Evolutionary conservation across 495 filamentous ascomycete species (phyloP).

Genomic region (Neohortaea acidophila): DNA sequence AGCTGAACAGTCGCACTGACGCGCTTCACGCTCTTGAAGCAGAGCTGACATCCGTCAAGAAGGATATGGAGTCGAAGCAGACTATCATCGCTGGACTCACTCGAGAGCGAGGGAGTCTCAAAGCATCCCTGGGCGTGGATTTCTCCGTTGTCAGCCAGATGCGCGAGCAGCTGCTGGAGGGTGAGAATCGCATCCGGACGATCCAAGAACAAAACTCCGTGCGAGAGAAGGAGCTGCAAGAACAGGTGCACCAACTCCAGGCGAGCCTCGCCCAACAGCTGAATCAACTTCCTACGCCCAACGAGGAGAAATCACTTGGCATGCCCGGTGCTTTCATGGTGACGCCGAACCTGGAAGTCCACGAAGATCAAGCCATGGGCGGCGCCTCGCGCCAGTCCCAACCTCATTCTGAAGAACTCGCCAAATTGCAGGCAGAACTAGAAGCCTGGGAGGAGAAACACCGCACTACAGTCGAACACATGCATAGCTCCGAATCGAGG

Average conservation of each 20-base stretch:
- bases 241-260: slow-evolving; percentile 53
- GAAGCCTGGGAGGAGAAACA: slow-evolving; percentile 62
- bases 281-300: slow-evolving; percentile 14
- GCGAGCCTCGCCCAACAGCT: slow-evolving; percentile 23
- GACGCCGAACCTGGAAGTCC: slow-evolving; percentile 23
- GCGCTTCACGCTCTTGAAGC: slow-evolving; percentile 76
- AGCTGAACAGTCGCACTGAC: slow-evolving; percentile 73
- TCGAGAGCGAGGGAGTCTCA: slow-evolving; percentile 76
- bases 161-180: slow-evolving; percentile 73
- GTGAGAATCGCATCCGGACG: slow-evolving; percentile 60
- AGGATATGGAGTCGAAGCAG: slow-evolving; percentile 92
- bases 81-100: slow-evolving; percentile 89
- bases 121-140: slow-evolving; percentile 63
- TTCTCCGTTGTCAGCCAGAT: slow-evolving; percentile 81
- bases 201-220: slow-evolving; percentile 56
- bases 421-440: slow-evolving; percentile 60
- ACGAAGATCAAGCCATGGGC: slow-evolving; percentile 6
- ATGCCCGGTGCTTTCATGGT: slow-evolving; percentile 20
- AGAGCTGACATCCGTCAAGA: slow-evolving; percentile 68
- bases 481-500: slow-evolving; percentile 58
- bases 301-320: slow-evolving; percentile 7
- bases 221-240: slow-evolving; percentile 57
- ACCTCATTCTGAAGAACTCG: slow-evolving; percentile 47
- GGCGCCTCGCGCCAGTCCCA: slow-evolving; percentile 20
- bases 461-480: slow-evolving; percentile 47